These are phyloP conservation scores for Fragaria nilgerrensis DNA, from an alignment of 306 rosid species.

Conservation along the genomic window DNA sequence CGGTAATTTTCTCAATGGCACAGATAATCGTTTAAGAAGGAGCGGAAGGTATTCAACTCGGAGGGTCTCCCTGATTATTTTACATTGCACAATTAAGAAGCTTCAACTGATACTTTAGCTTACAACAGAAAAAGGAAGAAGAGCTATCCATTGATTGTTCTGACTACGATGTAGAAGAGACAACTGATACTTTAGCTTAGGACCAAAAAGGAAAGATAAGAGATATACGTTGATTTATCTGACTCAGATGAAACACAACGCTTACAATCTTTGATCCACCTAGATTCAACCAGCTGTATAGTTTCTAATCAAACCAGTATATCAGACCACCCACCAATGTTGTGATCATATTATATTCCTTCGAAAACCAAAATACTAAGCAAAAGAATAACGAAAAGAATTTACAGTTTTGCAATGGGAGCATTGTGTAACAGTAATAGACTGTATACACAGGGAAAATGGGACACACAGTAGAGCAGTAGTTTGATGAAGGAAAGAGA, in stretches of 20 bases:
- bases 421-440: not conserved
- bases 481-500: not conserved
- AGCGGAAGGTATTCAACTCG: constrained; percentile 75
- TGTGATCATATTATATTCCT: not conserved
- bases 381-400: not conserved
- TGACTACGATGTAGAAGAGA: no score
- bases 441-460: not conserved
- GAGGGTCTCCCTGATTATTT: constrained; percentile 64
- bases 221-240: not conserved
- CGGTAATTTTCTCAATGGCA: constrained; percentile 62
- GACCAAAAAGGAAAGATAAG: not conserved
- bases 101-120: constrained; percentile 6
- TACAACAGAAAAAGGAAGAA: not conserved
- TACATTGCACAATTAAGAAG: constrained; percentile 19
- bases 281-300: not conserved
- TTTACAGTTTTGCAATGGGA: not conserved
- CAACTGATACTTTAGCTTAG: not conserved
- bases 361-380: not conserved
- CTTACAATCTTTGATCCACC: not conserved
- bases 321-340: not conserved
- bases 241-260: not conserved
- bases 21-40: constrained; percentile 63
- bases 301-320: not conserved
- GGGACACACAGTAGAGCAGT: not conserved
- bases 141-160: no score